Evolutionary conservation across 129 eudicot genomes (phyloP), one percentile per base, ranked within the genome.

Genomic region (Silybum marianum): DNA sequence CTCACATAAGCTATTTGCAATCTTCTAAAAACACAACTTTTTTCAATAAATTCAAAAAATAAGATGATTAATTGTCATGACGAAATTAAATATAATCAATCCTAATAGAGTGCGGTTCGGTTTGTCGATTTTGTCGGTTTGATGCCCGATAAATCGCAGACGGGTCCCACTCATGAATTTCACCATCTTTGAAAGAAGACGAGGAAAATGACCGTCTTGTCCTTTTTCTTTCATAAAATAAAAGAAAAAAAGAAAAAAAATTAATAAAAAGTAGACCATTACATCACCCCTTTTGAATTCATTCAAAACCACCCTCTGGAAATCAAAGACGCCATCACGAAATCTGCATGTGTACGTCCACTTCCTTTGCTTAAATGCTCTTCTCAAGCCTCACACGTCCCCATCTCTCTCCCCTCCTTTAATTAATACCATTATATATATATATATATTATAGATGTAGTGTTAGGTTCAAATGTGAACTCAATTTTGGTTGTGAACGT

Each of bases 261-360:
- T n/a, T n/a, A n/a, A n/a, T n/a, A 70, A 46, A 69, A 68, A 26
- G 30, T 0, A 16, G 34, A 75, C 65, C 58, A 82, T 74, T 62
- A 69, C 81, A 75, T 82, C 71, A 79, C 48, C 84, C 18, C 70
- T 80, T 80, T 71, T 81, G 85, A 81, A 81, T 75, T 81, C 66
- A 76, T 82, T 76, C 69, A 76, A 82, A 39, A 30, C 73, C 48
- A 69, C 13, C 77, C 78, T 65, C 69, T 77, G 30, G 28, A 77
- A 75, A 83, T 83, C 66, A 76, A 46, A 82, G 78, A 82, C 86
- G 82, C 82, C 82, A 83, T 83, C 86, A 83, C 86, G 86, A 83
- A 83, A 83, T 83, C 73, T 83, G 82, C 86, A 83, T 83, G 86
- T 77, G 58, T 60, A 77, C 82, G 81, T 78, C 86, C 82, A 77